Evolutionary conservation across 176 grass and related monocot species (phyloP).

Genomic region (Avena insularis): DNA sequence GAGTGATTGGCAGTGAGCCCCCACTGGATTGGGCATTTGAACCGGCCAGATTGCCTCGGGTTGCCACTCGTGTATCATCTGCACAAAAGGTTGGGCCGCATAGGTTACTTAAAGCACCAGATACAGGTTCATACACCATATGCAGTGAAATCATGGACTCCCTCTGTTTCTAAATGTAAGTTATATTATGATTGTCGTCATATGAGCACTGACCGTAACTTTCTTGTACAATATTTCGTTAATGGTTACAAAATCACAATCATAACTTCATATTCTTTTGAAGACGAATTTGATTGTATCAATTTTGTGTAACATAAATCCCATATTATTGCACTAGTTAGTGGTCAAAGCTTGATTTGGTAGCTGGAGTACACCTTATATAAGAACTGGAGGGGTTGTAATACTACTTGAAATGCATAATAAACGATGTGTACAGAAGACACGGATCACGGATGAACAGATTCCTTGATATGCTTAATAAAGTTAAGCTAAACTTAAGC

Average conservation of each 20-base stretch:
- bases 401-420: slow-evolving; percentile 29
- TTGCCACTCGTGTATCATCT: slow-evolving; percentile 64
- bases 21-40: slow-evolving; percentile 58
- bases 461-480: slow-evolving; percentile 27
- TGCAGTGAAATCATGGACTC: neutral
- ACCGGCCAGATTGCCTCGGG: slow-evolving; percentile 49
- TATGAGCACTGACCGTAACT: neutral
- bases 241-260: slow-evolving; percentile 8
- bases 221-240: neutral
- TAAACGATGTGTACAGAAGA: neutral
- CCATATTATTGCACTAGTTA: slow-evolving; percentile 18
- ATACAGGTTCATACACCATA: slow-evolving; percentile 19
- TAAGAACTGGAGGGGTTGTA: neutral
- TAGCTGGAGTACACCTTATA: neutral
- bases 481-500: slow-evolving; percentile 1
- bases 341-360: slow-evolving; percentile 12
- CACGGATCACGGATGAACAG: neutral
- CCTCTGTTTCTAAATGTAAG: neutral
- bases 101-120: slow-evolving; percentile 34
- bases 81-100: slow-evolving; percentile 40
- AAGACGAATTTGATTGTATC: slow-evolving; percentile 1
- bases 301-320: neutral
- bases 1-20: slow-evolving; percentile 44
- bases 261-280: neutral
- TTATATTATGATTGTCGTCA: neutral